phyloP scores from a whole-genome alignment of 495 filamentous ascomycete species.

The Penicillium egyptiacum region DNA sequence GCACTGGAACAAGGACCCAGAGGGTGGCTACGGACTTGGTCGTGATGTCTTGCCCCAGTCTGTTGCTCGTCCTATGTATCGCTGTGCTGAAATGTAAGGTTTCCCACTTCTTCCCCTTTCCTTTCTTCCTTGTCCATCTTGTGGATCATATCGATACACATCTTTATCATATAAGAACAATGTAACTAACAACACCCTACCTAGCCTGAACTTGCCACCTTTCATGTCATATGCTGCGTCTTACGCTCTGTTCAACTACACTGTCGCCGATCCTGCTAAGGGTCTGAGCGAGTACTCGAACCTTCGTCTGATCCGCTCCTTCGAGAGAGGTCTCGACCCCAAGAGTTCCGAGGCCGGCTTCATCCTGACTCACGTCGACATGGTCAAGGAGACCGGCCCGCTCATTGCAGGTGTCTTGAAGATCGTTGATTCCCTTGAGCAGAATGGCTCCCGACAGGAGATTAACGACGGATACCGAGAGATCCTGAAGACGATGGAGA shows the following conservation, averaged over 20 bases:
- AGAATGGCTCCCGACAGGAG: conserved; percentile 43
- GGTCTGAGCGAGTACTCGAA: conserved; percentile 70
- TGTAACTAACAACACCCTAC: conserved; percentile 6
- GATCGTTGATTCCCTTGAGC: conserved; percentile 59
- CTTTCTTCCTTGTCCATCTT: not conserved
- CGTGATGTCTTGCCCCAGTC: conserved; percentile 65
- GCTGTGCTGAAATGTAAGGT: conserved; percentile 76
- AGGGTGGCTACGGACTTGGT: conserved; percentile 71
- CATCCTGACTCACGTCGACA: conserved; percentile 78
- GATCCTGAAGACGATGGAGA: conserved; percentile 61
- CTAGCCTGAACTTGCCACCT: conserved; percentile 54
- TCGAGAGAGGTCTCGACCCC: conserved; percentile 82
- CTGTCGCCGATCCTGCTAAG: conserved; percentile 59
- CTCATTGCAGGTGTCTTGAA: conserved; percentile 68
- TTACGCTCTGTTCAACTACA: conserved; percentile 90
- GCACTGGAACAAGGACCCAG: conserved; percentile 58
- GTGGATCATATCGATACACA: conserved; percentile 1
- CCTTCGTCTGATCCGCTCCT: conserved; percentile 81
- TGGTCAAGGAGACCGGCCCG: conserved; percentile 75
- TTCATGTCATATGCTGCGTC: conserved; percentile 96
- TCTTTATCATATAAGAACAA: conserved; percentile 8
- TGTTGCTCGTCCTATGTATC: conserved; percentile 72
- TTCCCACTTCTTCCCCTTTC: conserved; percentile 2
- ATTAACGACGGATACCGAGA: conserved; percentile 65
- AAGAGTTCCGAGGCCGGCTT: conserved; percentile 90